Base-by-base conservation (phyloP, 2,329 filamentous ascomycete species). In the Alternaria consortialis region DNA sequence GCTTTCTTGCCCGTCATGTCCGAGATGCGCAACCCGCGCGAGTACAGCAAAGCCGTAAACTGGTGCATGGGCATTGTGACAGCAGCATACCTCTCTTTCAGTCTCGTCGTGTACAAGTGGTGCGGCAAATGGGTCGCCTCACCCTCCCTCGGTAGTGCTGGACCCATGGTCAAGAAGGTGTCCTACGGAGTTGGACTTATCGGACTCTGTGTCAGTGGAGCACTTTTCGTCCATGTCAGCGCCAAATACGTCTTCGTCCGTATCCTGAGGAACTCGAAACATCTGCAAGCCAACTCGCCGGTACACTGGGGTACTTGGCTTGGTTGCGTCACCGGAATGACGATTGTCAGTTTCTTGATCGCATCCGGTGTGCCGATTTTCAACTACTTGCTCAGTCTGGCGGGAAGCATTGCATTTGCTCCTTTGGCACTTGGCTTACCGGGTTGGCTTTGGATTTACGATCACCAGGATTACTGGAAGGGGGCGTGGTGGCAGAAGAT, bases 1-100 rank as follows among this genome's bases (percentile, higher is more conserved):
- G 86, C 86, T 2, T 90, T 89, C 69, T 77, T 90, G 2, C 86
- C 87, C 5, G 86, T 90, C 59, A 90, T 90, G 54, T 86, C 84
- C 0, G 88, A 90, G 77, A 90, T 90, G 87, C 80, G 62, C 29
- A 80, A 82, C 31, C 87, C 88, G 0, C 80, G 80, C 20, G 85
- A 89, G 65, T 90, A 86, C 74, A 83, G 82, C 61, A 89, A 88
- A 73, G 84, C 88, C 0, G 80, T 90, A 0, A 88, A 84, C 68
- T 74, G 84, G 13, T 87, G 85, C 74, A 88, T 88, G 86, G 80
- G 77, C 8, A 74, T 89, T 46, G 86, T 88, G 5, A 85, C 84
- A 0, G 82, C 83, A 0, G 83, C 84, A 0, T 90, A 90, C 68
- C 79, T 88, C 11, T 82, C 83, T 32, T 87, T 89, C 70, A 83